Conservation (phyloP, 23 red algal species). For the Gracilaria gracilis region DNA sequence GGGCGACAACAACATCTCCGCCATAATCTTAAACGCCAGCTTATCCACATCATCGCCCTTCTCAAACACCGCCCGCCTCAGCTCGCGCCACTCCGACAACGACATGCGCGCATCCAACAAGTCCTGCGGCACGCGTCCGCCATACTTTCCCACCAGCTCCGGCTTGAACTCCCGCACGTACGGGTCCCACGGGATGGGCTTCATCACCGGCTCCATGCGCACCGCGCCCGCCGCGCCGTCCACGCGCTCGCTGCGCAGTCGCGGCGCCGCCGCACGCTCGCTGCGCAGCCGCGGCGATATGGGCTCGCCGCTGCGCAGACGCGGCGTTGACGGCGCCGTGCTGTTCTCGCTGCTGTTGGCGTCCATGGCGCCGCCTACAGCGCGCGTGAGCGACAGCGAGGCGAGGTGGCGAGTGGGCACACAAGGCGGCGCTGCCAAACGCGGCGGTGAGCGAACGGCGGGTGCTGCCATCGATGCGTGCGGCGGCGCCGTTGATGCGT, state of each 20-base stretch:
- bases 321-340: too few species aligned
- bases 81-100: slow-evolving; percentile 24
- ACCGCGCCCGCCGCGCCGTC: not conserved
- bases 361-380: too few species aligned
- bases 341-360: too few species aligned
- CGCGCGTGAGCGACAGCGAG: not conserved
- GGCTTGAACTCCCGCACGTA: not conserved
- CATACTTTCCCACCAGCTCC: slow-evolving; percentile 9
- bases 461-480: not conserved
- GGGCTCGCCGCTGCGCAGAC: not conserved
- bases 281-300: slow-evolving; percentile 17
- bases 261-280: not conserved
- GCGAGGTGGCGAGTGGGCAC: too few species aligned
- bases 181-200: slow-evolving; percentile 20
- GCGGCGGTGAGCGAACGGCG: not conserved
- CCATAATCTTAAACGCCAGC: slow-evolving; percentile 66
- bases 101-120: slow-evolving; percentile 18
- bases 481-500: not conserved
- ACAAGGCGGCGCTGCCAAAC: too few species aligned
- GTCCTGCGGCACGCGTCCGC: slow-evolving; percentile 6
- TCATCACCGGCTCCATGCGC: not conserved
- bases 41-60: slow-evolving; percentile 56
- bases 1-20: slow-evolving; percentile 57
- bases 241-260: slow-evolving; percentile 1
- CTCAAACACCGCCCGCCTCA: slow-evolving; percentile 10